Evolutionary conservation across 129 eudicot genomes (phyloP).

Genomic region (Lonicera japonica): DNA sequence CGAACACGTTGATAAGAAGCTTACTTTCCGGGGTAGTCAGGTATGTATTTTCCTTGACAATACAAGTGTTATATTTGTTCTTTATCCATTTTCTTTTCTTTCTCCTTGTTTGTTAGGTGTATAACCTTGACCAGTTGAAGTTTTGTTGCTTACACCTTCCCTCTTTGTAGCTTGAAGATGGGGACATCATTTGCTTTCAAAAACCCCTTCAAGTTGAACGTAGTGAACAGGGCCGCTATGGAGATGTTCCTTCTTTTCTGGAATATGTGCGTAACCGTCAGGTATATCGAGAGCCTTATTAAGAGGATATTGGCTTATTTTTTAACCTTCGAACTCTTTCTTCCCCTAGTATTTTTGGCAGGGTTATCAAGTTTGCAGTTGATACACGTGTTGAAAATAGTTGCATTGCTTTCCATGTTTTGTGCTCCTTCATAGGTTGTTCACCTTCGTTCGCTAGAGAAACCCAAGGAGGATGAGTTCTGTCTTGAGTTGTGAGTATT

Average conservation of each 20-base stretch:
- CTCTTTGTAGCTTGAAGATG: slow-evolving; percentile 73
- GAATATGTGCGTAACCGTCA: slow-evolving; percentile 88
- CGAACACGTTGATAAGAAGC: slow-evolving; percentile 63
- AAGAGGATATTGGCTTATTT: too few species aligned
- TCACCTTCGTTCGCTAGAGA: slow-evolving; percentile 70
- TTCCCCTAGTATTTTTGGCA: not conserved
- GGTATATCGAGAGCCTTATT: slow-evolving; percentile 31
- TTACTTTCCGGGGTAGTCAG: slow-evolving; percentile 64
- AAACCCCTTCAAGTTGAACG: slow-evolving; percentile 38
- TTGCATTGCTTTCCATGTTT: not conserved
- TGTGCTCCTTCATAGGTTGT: slow-evolving; percentile 39
- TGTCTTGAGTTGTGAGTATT: slow-evolving; percentile 59
- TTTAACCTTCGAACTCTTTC: not conserved
- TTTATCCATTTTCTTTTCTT: not conserved
- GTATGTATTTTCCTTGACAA: slow-evolving; percentile 20
- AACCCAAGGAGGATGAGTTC: slow-evolving; percentile 89
- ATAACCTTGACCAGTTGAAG: not conserved
- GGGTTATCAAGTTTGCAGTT: not conserved
- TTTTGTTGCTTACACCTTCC: not conserved
- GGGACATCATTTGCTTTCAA: slow-evolving; percentile 87
- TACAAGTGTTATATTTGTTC: slow-evolving; percentile 6
- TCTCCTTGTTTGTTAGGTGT: not conserved
- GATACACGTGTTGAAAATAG: not conserved
- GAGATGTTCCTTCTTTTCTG: slow-evolving; percentile 77
- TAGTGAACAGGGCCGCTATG: slow-evolving; percentile 54